Evolutionary conservation across 768 basidiomycete genomes (phyloP), one percentile per base, ranked within the genome.

Genomic region (Daedalea quercina): DNA sequence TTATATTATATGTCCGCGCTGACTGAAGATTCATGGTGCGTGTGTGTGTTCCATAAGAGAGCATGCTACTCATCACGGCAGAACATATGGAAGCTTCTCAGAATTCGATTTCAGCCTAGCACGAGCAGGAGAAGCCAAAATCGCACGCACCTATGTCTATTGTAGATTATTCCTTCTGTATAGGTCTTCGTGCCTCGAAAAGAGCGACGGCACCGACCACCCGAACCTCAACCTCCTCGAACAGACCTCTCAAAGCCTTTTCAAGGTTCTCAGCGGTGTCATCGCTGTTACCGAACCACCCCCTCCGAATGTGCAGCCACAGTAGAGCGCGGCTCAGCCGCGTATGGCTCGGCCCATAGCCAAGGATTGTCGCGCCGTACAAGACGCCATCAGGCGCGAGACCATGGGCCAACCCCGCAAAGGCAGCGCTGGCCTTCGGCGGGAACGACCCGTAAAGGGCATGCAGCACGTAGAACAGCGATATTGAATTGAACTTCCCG

Each of bases 291-390:
- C 56, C 45, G 25, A 58, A 58, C 9, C 55, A 51, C 17, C 56
- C 54, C 31, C 47, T 55, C 28, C 28, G 23, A 50, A 55, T 58
- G 51, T 54, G 55, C n/a, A 48, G 12, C 6, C 31, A 19, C 48
- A 60, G 46, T 26, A 56, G 46, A 4, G 6, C 22, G 0, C 37
- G 13, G 3, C 57, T 54, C 23, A 58, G n/a, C 47, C 23, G 47
- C 34, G 55, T 58, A 49, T 60, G 59, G 40, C 12, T 20, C 12
- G 40, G 46, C 2, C 22, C 54, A 2, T 22, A 17, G n/a, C 60
- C 60, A n/a, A 56, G 51, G 46, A 56, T 51, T 12, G 58, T 60
- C 20, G 54, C 50, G 28, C 61, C 61, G 45, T 59, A 60, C 26
- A 59, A 31, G 22, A 51, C 47, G 15, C 54, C 54, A 20, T 48